These are phyloP conservation scores for Leccinum angustisporum DNA, from an alignment of 1,284 basidiomycete genomes.

Conservation along the genomic window DNA sequence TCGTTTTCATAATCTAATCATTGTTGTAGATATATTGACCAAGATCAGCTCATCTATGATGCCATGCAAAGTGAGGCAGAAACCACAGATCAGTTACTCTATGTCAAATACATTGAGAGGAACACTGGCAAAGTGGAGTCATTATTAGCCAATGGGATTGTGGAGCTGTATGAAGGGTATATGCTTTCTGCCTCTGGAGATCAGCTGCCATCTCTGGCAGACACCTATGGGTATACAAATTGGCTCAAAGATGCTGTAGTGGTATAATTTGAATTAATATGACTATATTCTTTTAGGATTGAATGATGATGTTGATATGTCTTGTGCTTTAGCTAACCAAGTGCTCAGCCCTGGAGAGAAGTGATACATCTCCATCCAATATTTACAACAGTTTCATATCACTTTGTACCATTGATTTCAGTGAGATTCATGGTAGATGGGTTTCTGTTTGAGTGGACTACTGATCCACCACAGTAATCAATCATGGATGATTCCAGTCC, in stretches of 20 bases:
- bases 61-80: conserved; percentile 50
- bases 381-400: too few species aligned
- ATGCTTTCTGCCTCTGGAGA: conserved; percentile 17
- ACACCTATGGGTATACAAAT: conserved; percentile 22
- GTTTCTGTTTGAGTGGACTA: too few species aligned
- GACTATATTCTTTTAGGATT: background rate
- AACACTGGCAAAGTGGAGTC: conserved; percentile 21
- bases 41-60: conserved; percentile 63
- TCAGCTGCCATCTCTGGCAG: conserved; percentile 5
- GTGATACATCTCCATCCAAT: too few species aligned
- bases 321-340: background rate
- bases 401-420: too few species aligned
- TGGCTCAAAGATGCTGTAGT: conserved; percentile 21
- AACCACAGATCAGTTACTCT: conserved; percentile 56
- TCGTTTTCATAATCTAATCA: conserved; percentile 2
- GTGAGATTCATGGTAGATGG: too few species aligned
- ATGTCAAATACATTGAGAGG: conserved; percentile 52
- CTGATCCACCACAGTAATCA: too few species aligned
- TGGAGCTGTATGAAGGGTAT: conserved; percentile 26
- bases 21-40: conserved; percentile 64
- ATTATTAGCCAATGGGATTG: conserved; percentile 10
- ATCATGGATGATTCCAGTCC: too few species aligned
- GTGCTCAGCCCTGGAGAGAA: background rate
- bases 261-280: background rate
- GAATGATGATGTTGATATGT: background rate